Evolutionary conservation across 2,329 filamentous ascomycete species (phyloP), one percentile per base, ranked within the genome.

Genomic region (Gyromitra esculenta): DNA sequence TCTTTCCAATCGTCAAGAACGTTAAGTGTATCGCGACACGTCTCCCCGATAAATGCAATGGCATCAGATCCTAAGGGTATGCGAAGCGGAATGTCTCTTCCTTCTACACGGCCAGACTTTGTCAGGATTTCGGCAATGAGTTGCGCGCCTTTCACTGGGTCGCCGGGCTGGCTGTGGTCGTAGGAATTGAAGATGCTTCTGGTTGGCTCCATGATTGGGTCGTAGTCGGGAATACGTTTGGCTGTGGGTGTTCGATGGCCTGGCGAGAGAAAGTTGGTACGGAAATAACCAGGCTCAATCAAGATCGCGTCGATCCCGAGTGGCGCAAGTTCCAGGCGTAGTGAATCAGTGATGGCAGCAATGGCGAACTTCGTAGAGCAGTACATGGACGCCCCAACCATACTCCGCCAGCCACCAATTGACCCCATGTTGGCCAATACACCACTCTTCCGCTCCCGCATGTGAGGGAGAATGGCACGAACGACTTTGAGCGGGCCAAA

Each of bases 121-220:
- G 86, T 89, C 78, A 91, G 78, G 13, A 88, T 83, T 78, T 91
- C 88, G 4, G 90, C 84, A 37, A 89, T 83, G 0, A 87, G 84
- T 72, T 82, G 84, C 6, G 83, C 83, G 0, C 86, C 89, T 83
- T 89, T 89, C 18, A 81, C 82, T 1, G 88, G 84, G 80, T 90
- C 88, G 0, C 89, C 89, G 0, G 83, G 85, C 82, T 90, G 88
- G 0, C 86, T 85, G 15, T 86, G 83, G 76, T 89, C 82, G 9
- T 82, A 81, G 1, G 57, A 54, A 1, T 81, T 81, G 41, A 88
- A 75, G 1, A 71, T 54, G 18, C 77, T 81, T 66, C 85, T 81
- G 18, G 82, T 45, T 39, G 63, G 6, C 81, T 84, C 79, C 41
- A 81, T 80, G 8, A 76, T 25, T 4, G 81, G 78, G 52, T 79